These are phyloP conservation scores for Capronia americana DNA, from an alignment of 2,329 filamentous ascomycete genomes.

Conservation along the genomic window DNA sequence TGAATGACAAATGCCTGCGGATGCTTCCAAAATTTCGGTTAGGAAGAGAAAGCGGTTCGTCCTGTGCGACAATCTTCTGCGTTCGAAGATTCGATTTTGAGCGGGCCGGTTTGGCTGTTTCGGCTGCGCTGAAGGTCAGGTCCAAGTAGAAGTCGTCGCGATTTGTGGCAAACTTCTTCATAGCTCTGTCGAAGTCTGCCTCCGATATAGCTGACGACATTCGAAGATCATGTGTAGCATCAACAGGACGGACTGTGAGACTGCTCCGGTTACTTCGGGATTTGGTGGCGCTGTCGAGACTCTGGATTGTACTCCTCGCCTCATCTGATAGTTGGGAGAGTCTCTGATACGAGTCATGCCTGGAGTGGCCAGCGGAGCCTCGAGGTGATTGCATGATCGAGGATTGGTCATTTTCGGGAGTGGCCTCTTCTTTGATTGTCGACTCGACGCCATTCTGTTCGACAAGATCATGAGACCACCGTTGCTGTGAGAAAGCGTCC, in stretches of 20 bases:
- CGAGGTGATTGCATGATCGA: slow-evolving; percentile 46
- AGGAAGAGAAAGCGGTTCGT: slow-evolving; percentile 59
- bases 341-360: slow-evolving; percentile 50
- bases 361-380: slow-evolving; percentile 48
- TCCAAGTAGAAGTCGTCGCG: slow-evolving; percentile 93
- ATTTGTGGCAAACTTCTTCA: slow-evolving; percentile 95
- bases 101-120: slow-evolving; percentile 52
- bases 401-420: slow-evolving; percentile 59
- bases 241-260: slow-evolving; percentile 61
- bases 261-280: slow-evolving; percentile 70
- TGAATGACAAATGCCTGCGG: slow-evolving; percentile 86
- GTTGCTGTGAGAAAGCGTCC: slow-evolving; percentile 46
- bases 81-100: slow-evolving; percentile 63
- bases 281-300: slow-evolving; percentile 55
- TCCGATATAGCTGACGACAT: slow-evolving; percentile 62
- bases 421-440: slow-evolving; percentile 65
- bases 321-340: slow-evolving; percentile 46
- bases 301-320: slow-evolving; percentile 54
- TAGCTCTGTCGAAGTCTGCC: slow-evolving; percentile 90
- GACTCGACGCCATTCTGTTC: slow-evolving; percentile 48
- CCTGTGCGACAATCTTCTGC: slow-evolving; percentile 80
- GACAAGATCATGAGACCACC: slow-evolving; percentile 43
- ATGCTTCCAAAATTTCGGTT: slow-evolving; percentile 79
- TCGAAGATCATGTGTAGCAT: slow-evolving; percentile 41
- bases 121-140: slow-evolving; percentile 84